Percentiles rank a stretch among this genome's conserved stretches.
These are phyloP conservation scores for Eucalyptus cloeziana DNA, from an alignment of 345 rosid species.

Conservation along the genomic window DNA sequence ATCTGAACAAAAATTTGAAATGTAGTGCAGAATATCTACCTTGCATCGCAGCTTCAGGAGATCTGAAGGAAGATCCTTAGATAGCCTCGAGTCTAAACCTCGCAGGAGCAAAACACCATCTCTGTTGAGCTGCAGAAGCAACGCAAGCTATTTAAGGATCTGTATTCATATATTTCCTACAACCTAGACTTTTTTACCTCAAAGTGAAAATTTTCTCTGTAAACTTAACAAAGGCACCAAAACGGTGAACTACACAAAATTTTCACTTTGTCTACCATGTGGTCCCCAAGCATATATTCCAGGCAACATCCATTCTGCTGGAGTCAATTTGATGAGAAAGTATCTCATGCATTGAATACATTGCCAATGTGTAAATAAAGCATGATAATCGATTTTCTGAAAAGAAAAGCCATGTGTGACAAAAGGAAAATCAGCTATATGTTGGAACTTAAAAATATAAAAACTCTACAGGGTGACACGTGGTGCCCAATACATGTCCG, in stretches of 20 bases:
- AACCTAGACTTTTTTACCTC: not conserved
- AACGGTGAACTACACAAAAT: not conserved
- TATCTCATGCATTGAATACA: not conserved
- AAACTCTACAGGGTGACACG: not conserved
- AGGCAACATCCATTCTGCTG: not conserved
- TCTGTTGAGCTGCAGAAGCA: constrained; percentile 51
- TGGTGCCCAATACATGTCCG: not conserved
- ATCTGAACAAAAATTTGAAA: not conserved
- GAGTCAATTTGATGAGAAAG: not conserved
- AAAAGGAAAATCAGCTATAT: not conserved
- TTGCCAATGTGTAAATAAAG: not conserved
- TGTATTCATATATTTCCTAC: not conserved
- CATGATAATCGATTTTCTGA: not conserved
- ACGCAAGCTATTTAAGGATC: not conserved
- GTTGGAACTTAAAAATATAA: not conserved
- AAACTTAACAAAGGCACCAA: not conserved
- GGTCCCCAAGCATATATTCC: not conserved
- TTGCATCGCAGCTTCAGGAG: constrained; percentile 95
- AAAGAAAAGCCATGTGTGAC: not conserved
- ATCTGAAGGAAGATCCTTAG: constrained; percentile 88
- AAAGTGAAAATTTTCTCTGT: not conserved
- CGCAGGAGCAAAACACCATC: constrained; percentile 87
- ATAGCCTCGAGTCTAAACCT: constrained; percentile 88
- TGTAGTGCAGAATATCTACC: constrained; percentile 19
- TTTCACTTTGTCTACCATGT: not conserved